Conservation (phyloP, 1,139 yeast species). For the Candida neerlandica region DNA sequence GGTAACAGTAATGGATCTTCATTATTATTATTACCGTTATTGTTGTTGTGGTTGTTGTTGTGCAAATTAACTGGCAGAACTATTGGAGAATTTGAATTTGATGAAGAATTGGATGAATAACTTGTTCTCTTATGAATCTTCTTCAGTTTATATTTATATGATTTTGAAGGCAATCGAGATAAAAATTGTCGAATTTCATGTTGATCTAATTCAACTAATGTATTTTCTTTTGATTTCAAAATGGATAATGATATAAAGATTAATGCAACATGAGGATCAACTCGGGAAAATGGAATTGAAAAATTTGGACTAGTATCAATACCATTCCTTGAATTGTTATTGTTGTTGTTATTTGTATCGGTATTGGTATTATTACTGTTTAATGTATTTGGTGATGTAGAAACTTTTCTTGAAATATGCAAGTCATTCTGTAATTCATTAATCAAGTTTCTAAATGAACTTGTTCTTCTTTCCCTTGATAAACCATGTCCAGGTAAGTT, state of each 20-base stretch:
- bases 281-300: conserved; percentile 59
- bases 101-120: conserved; percentile 9
- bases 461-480: conserved; percentile 17
- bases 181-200: conserved; percentile 84
- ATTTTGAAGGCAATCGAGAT: conserved; percentile 53
- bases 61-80: conserved; percentile 9
- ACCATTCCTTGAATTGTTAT: not conserved
- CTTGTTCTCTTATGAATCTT: conserved; percentile 12
- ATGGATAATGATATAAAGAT: conserved; percentile 78
- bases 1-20: conserved; percentile 10
- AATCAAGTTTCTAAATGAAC: conserved; percentile 37
- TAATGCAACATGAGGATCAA: conserved; percentile 80
- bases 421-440: conserved; percentile 26
- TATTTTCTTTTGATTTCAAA: conserved; percentile 75
- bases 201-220: conserved; percentile 83
- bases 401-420: conserved; percentile 8
- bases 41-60: not conserved
- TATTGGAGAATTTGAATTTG: conserved; percentile 15
- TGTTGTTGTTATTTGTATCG: no score
- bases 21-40: conserved; percentile 4
- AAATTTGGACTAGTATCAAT: conserved; percentile 11
- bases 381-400: conserved; percentile 2
- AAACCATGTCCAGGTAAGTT: not conserved
- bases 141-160: conserved; percentile 32
- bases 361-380: not conserved